phyloP scores from a whole-genome alignment of 305 asterid species.

The Rubia balearica region DNA sequence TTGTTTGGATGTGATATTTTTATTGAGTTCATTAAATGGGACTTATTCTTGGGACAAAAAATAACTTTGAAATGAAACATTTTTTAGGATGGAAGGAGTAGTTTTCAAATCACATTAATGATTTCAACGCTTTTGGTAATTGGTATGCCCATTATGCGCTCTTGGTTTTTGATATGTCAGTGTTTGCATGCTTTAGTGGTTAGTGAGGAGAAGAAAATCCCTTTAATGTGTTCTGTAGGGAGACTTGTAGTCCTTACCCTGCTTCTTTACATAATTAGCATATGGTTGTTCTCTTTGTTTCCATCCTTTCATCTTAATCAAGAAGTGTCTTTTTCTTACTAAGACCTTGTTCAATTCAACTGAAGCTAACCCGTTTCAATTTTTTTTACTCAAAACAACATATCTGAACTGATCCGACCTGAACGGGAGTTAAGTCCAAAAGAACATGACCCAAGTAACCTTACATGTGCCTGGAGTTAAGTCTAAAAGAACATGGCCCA shows the following conservation, averaged over 20 bases:
- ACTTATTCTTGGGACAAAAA: background rate
- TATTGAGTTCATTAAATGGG: background rate
- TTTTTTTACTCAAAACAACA: background rate
- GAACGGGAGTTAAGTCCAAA: too few species aligned
- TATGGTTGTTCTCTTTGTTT: background rate
- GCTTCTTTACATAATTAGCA: background rate
- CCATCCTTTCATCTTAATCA: background rate
- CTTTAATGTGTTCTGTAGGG: background rate
- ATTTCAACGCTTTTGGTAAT: background rate
- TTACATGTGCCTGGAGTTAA: background rate
- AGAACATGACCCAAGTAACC: background rate
- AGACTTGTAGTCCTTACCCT: background rate
- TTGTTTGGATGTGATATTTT: too few species aligned
- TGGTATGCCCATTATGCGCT: background rate
- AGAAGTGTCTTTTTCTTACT: background rate
- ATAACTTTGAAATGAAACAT: background rate
- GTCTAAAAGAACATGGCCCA: too few species aligned
- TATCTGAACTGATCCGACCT: background rate
- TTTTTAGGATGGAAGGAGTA: background rate
- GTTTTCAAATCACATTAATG: background rate
- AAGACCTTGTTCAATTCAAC: background rate
- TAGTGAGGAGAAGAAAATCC: background rate
- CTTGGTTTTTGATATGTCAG: background rate
- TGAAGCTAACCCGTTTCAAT: background rate
- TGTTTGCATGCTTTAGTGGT: background rate